Evolutionary conservation across 2,329 filamentous ascomycete genomes (phyloP), one percentile per base, ranked within the genome.

Genomic region (Cercospora zeina): DNA sequence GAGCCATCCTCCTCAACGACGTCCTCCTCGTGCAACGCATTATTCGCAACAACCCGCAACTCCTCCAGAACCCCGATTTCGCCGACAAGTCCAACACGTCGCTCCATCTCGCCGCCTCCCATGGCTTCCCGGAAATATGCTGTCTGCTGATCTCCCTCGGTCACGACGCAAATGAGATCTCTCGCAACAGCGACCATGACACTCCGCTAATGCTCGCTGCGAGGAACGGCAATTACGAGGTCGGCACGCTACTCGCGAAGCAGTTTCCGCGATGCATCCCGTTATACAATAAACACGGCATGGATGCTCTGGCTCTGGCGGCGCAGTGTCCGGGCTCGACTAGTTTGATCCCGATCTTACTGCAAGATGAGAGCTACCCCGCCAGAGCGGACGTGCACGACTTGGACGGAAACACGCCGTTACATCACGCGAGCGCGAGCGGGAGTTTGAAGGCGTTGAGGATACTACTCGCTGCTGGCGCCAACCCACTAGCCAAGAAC

Each of bases 351-450:
- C 70, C 82, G 1, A 73, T 79, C 8, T 62, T 77, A 16, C 68
- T 76, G 14, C 64, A 68, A 63, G 75, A 70, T 66, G 74, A 60
- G 60, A 27, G 33, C 45, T 74, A 68, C 37, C 74, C 76, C 1
- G 75, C 68, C 34, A 72, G 62, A 45, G 73, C 68, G 39, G 70
- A 71, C 63, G 62, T 42, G 54, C 62, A 60, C 16, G 91, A 96
- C 71, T 71, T 81, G 1, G 84, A 89, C 62, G 91, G 91, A n/a
- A 95, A 96, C 73, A 96, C 91, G 2, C 89, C 91, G 0, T 80
- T 96, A 47, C 91, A 96, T 77, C 92, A 95, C 77, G 92, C 92
- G 11, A 91, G 87, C 70, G 89, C 89, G 50, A 90, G 90, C 70
- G 91, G 91, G 1, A 89, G 93, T 68, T 76, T 96, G 50, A 85